phyloP scores from a whole-genome alignment of 179 eudicot species.

The Spinacia oleracea region DNA sequence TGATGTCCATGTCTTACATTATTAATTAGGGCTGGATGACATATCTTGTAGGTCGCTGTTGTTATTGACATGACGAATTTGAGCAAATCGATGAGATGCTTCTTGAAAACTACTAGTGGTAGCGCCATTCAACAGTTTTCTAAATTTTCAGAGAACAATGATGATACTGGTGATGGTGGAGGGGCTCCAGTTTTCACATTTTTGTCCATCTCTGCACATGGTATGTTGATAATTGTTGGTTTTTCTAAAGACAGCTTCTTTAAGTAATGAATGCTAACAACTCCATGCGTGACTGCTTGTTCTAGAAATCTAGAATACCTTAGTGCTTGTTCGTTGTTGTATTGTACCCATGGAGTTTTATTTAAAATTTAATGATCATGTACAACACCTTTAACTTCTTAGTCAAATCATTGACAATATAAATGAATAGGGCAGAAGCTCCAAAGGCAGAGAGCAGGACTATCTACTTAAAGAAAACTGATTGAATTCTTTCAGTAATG shows the following conservation, averaged over 20 bases:
- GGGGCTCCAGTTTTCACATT: constrained; percentile 69
- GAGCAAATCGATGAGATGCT: constrained; percentile 75
- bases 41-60: constrained; percentile 49
- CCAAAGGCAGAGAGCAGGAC: background rate
- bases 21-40: background rate
- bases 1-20: background rate
- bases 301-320: background rate
- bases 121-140: constrained; percentile 66
- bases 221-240: constrained; percentile 39
- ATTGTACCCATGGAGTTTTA: background rate
- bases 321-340: background rate
- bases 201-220: constrained; percentile 60
- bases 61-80: constrained; percentile 51
- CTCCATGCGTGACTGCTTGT: background rate
- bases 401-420: background rate
- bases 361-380: background rate
- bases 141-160: constrained; percentile 38
- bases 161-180: constrained; percentile 85
- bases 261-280: background rate
- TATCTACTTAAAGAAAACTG: background rate
- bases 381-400: background rate
- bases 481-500: background rate
- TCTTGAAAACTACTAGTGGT: constrained; percentile 42
- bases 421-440: background rate
- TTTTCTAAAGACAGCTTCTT: constrained; percentile 9